These are phyloP conservation scores for Cystobasidium pallidum DNA, from an alignment of 1,284 basidiomycete species.

Conservation along the genomic window DNA sequence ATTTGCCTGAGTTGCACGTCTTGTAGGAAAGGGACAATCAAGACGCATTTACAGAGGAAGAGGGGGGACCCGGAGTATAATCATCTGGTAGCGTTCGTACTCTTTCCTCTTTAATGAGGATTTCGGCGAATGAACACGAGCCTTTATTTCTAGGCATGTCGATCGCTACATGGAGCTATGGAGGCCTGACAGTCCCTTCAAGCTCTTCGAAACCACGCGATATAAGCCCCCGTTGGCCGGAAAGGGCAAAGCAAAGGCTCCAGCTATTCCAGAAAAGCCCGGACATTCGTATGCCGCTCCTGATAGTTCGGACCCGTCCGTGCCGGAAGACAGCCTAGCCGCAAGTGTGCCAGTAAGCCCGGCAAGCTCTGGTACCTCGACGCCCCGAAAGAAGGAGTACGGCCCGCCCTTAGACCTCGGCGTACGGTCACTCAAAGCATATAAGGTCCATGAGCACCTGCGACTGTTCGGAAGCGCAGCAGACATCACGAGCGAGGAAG, in stretches of 20 bases:
- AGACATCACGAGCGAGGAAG: conserved; percentile 76
- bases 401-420: conserved; percentile 76
- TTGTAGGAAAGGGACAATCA: conserved; percentile 11
- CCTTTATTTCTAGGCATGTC: conserved; percentile 66
- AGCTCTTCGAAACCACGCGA: conserved; percentile 81
- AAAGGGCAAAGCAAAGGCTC: conserved; percentile 13
- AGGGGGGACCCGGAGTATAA: background rate
- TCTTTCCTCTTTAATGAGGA: conserved; percentile 7
- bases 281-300: background rate
- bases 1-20: too few species aligned
- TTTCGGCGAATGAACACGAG: background rate
- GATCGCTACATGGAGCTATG: conserved; percentile 83
- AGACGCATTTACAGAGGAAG: conserved; percentile 13
- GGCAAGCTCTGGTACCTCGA: background rate
- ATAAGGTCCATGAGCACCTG: conserved; percentile 72
- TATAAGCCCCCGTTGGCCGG: conserved; percentile 59
- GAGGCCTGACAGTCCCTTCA: conserved; percentile 75
- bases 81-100: conserved; percentile 31
- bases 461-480: conserved; percentile 74
- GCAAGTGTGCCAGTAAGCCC: background rate
- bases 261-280: conserved; percentile 1
- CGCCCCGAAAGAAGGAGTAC: background rate
- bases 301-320: background rate
- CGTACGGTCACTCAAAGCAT: conserved; percentile 77
- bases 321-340: background rate